These are phyloP conservation scores for Diutina siamensis DNA, from an alignment of 1,139 yeast genomes.

Conservation along the genomic window DNA sequence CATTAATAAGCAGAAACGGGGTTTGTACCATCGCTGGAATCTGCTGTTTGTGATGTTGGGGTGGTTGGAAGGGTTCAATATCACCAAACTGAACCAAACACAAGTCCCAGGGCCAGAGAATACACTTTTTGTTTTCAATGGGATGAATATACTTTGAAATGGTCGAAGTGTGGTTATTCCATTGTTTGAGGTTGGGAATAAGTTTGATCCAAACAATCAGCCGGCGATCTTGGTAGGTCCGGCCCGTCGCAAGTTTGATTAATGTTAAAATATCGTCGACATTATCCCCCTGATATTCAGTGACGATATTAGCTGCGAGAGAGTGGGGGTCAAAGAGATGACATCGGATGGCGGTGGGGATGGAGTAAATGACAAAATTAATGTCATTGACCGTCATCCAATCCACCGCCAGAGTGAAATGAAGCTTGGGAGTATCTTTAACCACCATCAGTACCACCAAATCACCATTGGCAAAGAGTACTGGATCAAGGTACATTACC, in stretches of 20 bases:
- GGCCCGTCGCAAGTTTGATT: slow-evolving; percentile 43
- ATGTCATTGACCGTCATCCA: not conserved
- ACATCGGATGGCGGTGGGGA: slow-evolving; percentile 71
- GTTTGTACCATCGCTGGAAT: not conserved
- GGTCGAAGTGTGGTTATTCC: slow-evolving; percentile 58
- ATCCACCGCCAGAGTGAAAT: not conserved
- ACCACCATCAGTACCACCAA: slow-evolving; percentile 19
- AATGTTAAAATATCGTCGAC: slow-evolving; percentile 27
- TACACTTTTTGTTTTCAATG: slow-evolving; percentile 43
- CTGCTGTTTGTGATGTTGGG: not conserved
- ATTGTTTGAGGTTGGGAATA: slow-evolving; percentile 54
- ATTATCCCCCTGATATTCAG: slow-evolving; percentile 16
- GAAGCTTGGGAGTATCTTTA: not conserved
- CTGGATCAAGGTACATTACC: slow-evolving; percentile 44
- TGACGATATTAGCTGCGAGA: not conserved
- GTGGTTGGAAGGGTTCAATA: not conserved
- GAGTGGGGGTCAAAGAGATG: slow-evolving; percentile 35
- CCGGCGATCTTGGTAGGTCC: slow-evolving; percentile 16
- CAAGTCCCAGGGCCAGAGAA: slow-evolving; percentile 62
- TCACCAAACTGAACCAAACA: slow-evolving; percentile 48
- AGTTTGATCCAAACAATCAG: slow-evolving; percentile 48
- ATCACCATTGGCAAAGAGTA: slow-evolving; percentile 41
- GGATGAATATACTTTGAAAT: slow-evolving; percentile 42
- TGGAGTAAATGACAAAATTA: slow-evolving; percentile 43
- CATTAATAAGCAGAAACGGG: not conserved